These are phyloP conservation scores for Rasamsonia emersonii DNA, from an alignment of 2,329 filamentous ascomycete species.

Conservation along the genomic window DNA sequence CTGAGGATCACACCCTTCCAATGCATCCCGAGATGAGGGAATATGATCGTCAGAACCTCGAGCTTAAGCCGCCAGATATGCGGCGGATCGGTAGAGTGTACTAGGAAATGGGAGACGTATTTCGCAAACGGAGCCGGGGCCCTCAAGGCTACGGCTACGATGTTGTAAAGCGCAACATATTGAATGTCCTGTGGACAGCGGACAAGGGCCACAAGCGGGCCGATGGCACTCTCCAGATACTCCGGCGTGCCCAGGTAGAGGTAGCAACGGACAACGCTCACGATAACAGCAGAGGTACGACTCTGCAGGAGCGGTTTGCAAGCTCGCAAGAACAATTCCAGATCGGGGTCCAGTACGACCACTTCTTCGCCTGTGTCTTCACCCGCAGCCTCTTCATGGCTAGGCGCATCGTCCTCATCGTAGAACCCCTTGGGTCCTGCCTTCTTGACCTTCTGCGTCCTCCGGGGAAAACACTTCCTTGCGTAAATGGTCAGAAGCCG, in stretches of 20 bases:
- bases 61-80: slow-evolving; percentile 87
- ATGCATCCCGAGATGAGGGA: slow-evolving; percentile 67
- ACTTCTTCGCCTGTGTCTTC: slow-evolving; percentile 44
- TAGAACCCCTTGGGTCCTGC: slow-evolving; percentile 67
- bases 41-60: slow-evolving; percentile 82
- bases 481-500: slow-evolving; percentile 77
- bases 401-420: slow-evolving; percentile 52
- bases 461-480: slow-evolving; percentile 74
- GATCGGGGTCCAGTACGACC: slow-evolving; percentile 65
- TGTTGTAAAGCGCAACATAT: slow-evolving; percentile 84
- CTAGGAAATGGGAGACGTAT: slow-evolving; percentile 81
- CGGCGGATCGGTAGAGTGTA: slow-evolving; percentile 68
- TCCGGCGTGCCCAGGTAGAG: slow-evolving; percentile 72
- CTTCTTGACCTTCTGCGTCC: slow-evolving; percentile 51
- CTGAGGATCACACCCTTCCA: slow-evolving; percentile 80
- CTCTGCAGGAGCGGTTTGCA: slow-evolving; percentile 83
- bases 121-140: slow-evolving; percentile 74
- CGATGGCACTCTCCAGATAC: slow-evolving; percentile 66
- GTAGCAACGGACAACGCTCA: slow-evolving; percentile 78
- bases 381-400: slow-evolving; percentile 37
- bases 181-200: slow-evolving; percentile 80
- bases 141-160: slow-evolving; percentile 79
- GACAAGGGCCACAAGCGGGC: slow-evolving; percentile 77
- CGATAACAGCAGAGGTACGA: slow-evolving; percentile 84
- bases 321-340: slow-evolving; percentile 68